phyloP scores from a whole-genome alignment of 2,329 filamentous ascomycete genomes.

The Corynespora cassiicola region DNA sequence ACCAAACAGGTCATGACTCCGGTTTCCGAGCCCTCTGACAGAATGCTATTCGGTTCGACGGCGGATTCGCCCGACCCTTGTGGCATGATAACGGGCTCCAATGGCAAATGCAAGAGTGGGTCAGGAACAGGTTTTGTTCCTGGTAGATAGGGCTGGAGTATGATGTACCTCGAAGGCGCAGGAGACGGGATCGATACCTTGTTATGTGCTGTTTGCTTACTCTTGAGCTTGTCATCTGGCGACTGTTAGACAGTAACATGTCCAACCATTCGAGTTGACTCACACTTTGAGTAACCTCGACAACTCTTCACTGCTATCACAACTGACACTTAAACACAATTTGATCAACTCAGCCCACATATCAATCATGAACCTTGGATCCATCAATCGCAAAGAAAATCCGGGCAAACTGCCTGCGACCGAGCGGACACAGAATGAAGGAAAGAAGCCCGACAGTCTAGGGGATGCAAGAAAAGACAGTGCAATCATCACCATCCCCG shows the following conservation, averaged over 20 bases:
- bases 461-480: conserved; percentile 10
- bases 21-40: conserved; percentile 5
- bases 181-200: neutral
- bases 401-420: conserved; percentile 3
- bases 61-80: conserved; percentile 6
- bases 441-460: no score
- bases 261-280: no score
- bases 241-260: no score
- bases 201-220: neutral
- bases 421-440: conserved; percentile 4
- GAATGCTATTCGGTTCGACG: conserved; percentile 1
- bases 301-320: neutral
- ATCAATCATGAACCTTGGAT: conserved; percentile 3
- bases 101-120: conserved; percentile 4
- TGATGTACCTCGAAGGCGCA: conserved; percentile 1
- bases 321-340: neutral
- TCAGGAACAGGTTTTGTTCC: conserved; percentile 30
- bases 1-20: conserved; percentile 9
- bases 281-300: no score
- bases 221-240: no score
- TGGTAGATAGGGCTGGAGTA: conserved; percentile 3
- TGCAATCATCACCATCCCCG: conserved; percentile 1
- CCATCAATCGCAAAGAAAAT: conserved; percentile 3
- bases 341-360: neutral
- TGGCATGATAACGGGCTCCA: neutral